Evolutionary conservation across 345 rosid genomes (phyloP).

Genomic region (Chamaenerion angustifolium): DNA sequence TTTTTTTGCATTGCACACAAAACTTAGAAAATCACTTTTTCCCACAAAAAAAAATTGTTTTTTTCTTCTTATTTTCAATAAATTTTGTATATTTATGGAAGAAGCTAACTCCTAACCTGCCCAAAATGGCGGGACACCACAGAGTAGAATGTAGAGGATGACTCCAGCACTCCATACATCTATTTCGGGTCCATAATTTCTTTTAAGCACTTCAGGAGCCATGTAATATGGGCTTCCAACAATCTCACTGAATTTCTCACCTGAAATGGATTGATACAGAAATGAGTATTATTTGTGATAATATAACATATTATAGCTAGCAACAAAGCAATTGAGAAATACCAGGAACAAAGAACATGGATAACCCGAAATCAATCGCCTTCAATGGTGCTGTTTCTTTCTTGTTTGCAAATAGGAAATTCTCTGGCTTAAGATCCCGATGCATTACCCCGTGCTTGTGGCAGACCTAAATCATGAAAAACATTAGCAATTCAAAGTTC

Average conservation of each 20-base stretch:
- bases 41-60: no score
- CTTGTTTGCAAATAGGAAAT: constrained; percentile 6
- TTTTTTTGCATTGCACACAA: no score
- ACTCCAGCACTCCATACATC: constrained; percentile 94
- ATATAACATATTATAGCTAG: no score
- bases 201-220: constrained; percentile 82
- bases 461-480: no score
- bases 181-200: constrained; percentile 71
- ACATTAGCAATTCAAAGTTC: no score
- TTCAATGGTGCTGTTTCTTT: constrained; percentile 2
- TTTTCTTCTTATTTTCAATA: no score
- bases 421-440: constrained; percentile 8
- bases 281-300: no score
- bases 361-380: constrained; percentile 7
- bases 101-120: constrained; percentile 67
- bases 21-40: no score
- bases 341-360: constrained; percentile 1
- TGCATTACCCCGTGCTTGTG: constrained; percentile 7
- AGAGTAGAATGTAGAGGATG: constrained; percentile 64
- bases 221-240: constrained; percentile 92
- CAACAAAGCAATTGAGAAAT: no score
- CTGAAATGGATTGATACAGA: constrained; percentile 7
- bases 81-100: neutral
- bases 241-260: constrained; percentile 67
- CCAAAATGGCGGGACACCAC: constrained; percentile 90